Base-by-base conservation (phyloP, 768 basidiomycete genomes). In the Amanita thiersii region DNA sequence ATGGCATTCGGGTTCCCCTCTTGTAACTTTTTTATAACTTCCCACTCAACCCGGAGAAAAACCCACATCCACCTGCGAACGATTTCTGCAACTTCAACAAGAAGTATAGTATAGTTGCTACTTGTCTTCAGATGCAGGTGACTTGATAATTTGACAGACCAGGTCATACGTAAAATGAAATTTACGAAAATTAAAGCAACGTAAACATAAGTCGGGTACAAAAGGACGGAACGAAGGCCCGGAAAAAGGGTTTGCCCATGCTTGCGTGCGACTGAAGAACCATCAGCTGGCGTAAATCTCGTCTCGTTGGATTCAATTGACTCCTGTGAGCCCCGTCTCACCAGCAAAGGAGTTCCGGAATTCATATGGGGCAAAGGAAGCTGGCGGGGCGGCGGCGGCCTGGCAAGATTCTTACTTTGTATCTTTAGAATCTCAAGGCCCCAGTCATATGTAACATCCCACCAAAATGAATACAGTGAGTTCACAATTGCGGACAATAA, bases 381-480 rank as follows among this genome's bases (percentile, higher is more conserved):
- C 20, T 64, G 65, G 46, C 67, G 65, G 19, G 66, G 67, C n/a
- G 66, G 63, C 44, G 54, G 60, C 37, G 51, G 49, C 37, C 56
- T 57, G 44, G 40, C 47, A 17, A 57, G 54, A 37, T 57, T 51
- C 36, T 56, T 47, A 43, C 57, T 46, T 26, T 55, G 50, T 21
- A 57, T 47, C 40, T 70, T 70, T 45, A 98, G 64, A 31, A 97
- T 63, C 33, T 80, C 75, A 41, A 99, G 69, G 4, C 96, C 96
- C 93, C 94, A 99, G 57, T 99, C 96, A 58, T 94, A 88, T 36
- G 89, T 91, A 31, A 98, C 74, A 61, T 98, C 96, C 96, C 96
- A 99, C 88, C 91, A 99, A 60, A 94, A 98, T 2, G 92, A 93
- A 61, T 90, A 99, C 21, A 86, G 58, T 2, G 93, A 94, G 61